Base-by-base conservation (phyloP, 106 monocot species). In the Ottelia alismoides region DNA sequence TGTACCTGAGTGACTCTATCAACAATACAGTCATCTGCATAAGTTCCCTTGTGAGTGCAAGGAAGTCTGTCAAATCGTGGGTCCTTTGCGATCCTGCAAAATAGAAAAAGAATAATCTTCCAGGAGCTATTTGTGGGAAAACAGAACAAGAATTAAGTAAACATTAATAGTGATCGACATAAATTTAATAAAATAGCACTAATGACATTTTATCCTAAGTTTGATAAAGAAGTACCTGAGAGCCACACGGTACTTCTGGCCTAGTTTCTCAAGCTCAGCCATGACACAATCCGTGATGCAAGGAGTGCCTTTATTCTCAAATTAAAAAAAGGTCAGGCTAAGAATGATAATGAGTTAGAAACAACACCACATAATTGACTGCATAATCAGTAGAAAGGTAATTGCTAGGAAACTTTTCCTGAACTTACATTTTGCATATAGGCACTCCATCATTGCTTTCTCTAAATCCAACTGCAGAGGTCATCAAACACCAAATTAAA, bases 21-120 rank as follows among this genome's bases (percentile, higher is more conserved):
- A 46, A 89, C 85, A 58, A 96, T 96, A 72, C 89, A 96, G 69
- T 96, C 96, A 81, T 96, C 96, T 65, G 96, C 96, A 72, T 96
- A 89, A 61, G 96, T 96, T 73, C 96, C 96, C 65, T 85, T 96
- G 56, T 96, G 96, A 27, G 74, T 81, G 72, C 96, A 96, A 50
- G 96, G 89, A 35, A 96, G 62, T 62, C 96, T 88, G 30, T 89
- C 84, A 72, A 89, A 96, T 52, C 89, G 75, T 30, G 96, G 96
- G 65, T 96, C 96, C 65, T 96, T 89, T 11, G 88, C 96, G 64
- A 89, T 96, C 76, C 96, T 94, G 60, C 22, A 11, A 55, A 26
- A 40, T 5, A n/a, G n/a, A n/a, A n/a, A n/a, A n/a, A n/a, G n/a
- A n/a, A n/a, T n/a, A n/a, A n/a, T n/a, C n/a, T n/a, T n/a, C n/a